Conservation (phyloP, 2,329 filamentous ascomycete species). For the Incumbomyces delicatus region DNA sequence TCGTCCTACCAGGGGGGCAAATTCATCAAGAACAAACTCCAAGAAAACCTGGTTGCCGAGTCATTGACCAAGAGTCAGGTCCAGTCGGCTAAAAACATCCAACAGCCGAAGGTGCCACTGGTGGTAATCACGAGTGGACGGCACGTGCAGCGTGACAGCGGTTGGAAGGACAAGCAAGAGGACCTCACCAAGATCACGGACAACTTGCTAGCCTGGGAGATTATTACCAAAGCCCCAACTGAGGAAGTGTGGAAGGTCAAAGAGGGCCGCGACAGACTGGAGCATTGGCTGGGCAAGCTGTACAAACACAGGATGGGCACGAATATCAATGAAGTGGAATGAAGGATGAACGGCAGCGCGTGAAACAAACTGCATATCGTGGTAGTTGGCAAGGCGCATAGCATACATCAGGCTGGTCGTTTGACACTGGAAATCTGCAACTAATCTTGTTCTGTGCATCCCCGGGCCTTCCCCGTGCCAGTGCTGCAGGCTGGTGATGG, state of each 20-base stretch:
- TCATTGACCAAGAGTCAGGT: conserved; percentile 80
- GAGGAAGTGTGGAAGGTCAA: conserved; percentile 75
- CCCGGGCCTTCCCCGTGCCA: too few relatives aligned
- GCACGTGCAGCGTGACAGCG: conserved; percentile 53
- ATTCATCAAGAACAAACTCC: conserved; percentile 78
- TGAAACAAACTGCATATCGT: too few relatives aligned
- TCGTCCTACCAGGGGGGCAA: conserved; percentile 71
- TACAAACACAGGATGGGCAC: conserved; percentile 30
- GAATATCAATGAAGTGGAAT: neutral
- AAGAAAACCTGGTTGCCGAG: conserved; percentile 81
- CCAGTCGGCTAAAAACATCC: conserved; percentile 65
- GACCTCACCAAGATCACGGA: conserved; percentile 73
- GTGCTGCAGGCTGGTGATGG: too few relatives aligned
- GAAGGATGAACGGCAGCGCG: neutral
- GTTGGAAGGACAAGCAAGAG: conserved; percentile 77
- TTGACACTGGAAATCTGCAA: too few relatives aligned
- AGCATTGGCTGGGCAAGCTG: conserved; percentile 65
- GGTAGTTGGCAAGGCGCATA: too few relatives aligned
- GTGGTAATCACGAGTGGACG: conserved; percentile 75
- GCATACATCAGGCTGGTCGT: too few relatives aligned
- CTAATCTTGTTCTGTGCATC: too few relatives aligned
- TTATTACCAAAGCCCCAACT: conserved; percentile 66
- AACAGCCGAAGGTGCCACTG: conserved; percentile 63
- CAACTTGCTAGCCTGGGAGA: conserved; percentile 73
- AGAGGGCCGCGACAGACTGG: conserved; percentile 64